Percentiles rank a stretch among this genome's conserved stretches.
phyloP scores from a whole-genome alignment of 257 asterid genomes.

The Mentha longifolia region DNA sequence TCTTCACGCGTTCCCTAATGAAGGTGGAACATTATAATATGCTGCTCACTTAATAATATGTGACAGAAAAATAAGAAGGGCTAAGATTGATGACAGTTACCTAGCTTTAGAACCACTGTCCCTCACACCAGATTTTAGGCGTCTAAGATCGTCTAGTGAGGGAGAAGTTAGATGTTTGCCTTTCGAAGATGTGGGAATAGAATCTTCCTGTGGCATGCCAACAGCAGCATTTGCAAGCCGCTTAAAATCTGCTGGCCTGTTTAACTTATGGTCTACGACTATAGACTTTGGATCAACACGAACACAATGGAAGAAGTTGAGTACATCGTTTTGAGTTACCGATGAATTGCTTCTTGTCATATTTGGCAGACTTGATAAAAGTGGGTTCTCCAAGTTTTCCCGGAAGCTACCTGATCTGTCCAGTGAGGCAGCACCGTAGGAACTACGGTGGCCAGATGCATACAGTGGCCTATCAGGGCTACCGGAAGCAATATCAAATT shows the following conservation, averaged over 20 bases:
- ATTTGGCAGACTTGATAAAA: conserved; percentile 74
- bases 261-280: conserved; percentile 83
- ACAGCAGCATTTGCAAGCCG: conserved; percentile 76
- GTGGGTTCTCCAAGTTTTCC: conserved; percentile 74
- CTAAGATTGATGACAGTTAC: conserved; percentile 45
- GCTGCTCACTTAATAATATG: conserved; percentile 27
- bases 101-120: conserved; percentile 80
- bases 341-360: conserved; percentile 72
- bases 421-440: conserved; percentile 67
- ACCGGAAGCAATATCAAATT: conserved; percentile 78
- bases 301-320: conserved; percentile 76
- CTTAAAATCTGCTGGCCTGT: conserved; percentile 72
- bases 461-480: conserved; percentile 88
- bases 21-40: conserved; percentile 32
- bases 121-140: conserved; percentile 72
- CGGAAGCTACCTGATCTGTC: conserved; percentile 81
- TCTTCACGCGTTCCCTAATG: conserved; percentile 89
- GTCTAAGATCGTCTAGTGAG: conserved; percentile 77
- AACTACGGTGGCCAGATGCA: conserved; percentile 77
- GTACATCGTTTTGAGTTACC: conserved; percentile 73
- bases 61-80: conserved; percentile 10
- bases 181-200: conserved; percentile 58
- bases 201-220: conserved; percentile 76
- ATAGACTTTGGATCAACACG: conserved; percentile 85
- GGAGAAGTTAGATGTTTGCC: conserved; percentile 60